Percentiles rank a stretch among this genome's conserved stretches.
phyloP scores from a whole-genome alignment of 1,284 basidiomycete species.

The Leccinum huronense region DNA sequence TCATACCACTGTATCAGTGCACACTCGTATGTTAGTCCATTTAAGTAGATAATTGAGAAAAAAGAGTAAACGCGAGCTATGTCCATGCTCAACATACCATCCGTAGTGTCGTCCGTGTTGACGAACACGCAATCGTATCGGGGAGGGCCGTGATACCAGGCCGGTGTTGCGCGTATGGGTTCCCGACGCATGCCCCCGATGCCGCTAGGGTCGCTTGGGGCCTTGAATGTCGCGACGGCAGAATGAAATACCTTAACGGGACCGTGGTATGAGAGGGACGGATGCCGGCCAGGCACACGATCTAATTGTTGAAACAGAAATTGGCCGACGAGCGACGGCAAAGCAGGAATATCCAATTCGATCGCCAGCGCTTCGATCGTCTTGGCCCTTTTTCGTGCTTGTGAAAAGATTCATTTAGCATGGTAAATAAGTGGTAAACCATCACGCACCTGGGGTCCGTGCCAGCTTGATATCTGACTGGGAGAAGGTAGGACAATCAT shows the following conservation, averaged over 20 bases:
- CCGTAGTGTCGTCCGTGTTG: not conserved
- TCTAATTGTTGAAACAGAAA: slow-evolving; percentile 9
- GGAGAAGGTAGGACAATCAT: not conserved
- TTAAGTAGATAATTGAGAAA: slow-evolving; percentile 4
- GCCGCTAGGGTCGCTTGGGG: slow-evolving; percentile 7
- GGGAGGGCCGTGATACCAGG: not conserved
- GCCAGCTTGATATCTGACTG: not conserved
- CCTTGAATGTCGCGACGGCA: not conserved
- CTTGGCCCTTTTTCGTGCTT: not conserved
- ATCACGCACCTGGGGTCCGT: not conserved
- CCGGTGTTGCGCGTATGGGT: not conserved
- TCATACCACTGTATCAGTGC: slow-evolving; percentile 14
- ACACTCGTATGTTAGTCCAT: not conserved
- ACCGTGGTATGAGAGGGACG: not conserved
- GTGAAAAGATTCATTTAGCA: not conserved
- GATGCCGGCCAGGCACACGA: not conserved
- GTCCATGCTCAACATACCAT: slow-evolving; percentile 9
- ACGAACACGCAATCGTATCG: slow-evolving; percentile 5
- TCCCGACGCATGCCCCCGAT: not conserved
- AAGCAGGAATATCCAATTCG: not conserved
- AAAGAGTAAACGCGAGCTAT: not conserved
- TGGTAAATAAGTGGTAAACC: not conserved
- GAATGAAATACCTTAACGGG: slow-evolving; percentile 12
- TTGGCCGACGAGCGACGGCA: not conserved
- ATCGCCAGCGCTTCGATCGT: not conserved